phyloP scores from a whole-genome alignment of 2,329 filamentous ascomycete genomes.

The Fusarium guadeloupense region DNA sequence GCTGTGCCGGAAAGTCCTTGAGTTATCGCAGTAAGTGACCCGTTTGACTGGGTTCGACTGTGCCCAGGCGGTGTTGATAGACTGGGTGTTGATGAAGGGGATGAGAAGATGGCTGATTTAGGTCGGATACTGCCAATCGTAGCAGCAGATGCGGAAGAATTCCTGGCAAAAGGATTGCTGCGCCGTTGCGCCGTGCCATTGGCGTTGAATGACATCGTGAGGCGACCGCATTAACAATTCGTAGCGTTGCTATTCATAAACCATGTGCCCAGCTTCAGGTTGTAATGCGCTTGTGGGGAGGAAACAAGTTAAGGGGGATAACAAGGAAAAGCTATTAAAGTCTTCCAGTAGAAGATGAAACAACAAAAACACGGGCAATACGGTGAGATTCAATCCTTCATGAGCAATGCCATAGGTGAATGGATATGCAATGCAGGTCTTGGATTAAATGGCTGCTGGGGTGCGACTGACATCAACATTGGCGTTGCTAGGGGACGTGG shows the following conservation, averaged over 20 bases:
- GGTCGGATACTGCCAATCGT: constrained; percentile 66
- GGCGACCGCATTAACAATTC: constrained; percentile 42
- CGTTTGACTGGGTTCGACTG: constrained; percentile 74
- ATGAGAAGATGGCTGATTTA: constrained; percentile 78
- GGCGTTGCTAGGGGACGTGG: constrained; percentile 44
- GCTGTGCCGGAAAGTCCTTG: constrained; percentile 18
- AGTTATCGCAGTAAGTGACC: constrained; percentile 52
- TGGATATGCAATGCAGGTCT: constrained; percentile 35
- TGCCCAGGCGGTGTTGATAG: constrained; percentile 61
- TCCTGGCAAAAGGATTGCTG: constrained; percentile 81
- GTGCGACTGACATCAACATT: constrained; percentile 30
- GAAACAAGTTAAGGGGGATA: constrained; percentile 38
- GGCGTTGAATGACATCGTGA: constrained; percentile 49
- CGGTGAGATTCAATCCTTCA: constrained; percentile 35
- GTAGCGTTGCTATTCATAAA: constrained; percentile 31
- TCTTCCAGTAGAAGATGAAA: constrained; percentile 24
- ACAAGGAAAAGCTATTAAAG: not conserved
- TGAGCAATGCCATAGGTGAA: constrained; percentile 42
- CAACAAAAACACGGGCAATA: constrained; percentile 39
- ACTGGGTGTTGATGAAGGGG: constrained; percentile 59
- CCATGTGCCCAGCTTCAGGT: constrained; percentile 11
- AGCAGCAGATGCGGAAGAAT: constrained; percentile 72
- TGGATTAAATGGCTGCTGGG: constrained; percentile 17
- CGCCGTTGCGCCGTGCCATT: constrained; percentile 70
- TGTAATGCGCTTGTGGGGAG: constrained; percentile 26